A percentile compares a stretch with the other conserved stretches of the same genome.
These are phyloP conservation scores for Cucurbita moschata DNA, from an alignment of 306 rosid species.

Conservation along the genomic window DNA sequence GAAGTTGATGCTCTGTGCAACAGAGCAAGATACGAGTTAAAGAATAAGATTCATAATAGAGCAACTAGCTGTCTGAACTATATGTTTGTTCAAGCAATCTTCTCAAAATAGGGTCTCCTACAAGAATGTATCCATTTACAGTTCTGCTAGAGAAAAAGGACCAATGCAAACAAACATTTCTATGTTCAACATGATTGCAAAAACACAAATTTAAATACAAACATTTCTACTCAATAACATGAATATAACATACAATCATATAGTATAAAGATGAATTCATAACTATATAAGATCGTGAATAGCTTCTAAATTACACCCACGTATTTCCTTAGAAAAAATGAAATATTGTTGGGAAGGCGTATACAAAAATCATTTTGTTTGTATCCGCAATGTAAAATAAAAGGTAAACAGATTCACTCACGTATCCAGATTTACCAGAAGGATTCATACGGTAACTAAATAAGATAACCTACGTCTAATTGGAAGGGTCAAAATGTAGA, in stretches of 20 bases:
- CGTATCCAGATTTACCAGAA: not conserved
- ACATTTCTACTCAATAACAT: not conserved
- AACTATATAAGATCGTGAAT: not conserved
- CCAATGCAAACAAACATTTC: not conserved
- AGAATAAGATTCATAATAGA: not conserved
- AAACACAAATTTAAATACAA: not conserved
- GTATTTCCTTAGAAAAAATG: not conserved
- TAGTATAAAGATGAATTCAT: not conserved
- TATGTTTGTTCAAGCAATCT: not conserved
- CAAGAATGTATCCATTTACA: not conserved
- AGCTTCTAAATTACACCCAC: not conserved
- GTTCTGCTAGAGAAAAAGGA: not conserved
- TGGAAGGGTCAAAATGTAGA: not conserved
- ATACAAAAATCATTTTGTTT: not conserved
- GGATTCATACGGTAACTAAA: not conserved
- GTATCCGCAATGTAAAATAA: not conserved
- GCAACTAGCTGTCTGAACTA: not conserved
- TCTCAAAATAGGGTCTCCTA: not conserved
- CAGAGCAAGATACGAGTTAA: not conserved
- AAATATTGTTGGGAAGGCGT: not conserved
- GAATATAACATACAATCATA: not conserved
- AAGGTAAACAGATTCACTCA: not conserved
- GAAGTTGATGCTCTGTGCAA: slow-evolving; percentile 29
- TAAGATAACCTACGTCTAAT: not conserved
- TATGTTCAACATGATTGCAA: not conserved